These are phyloP conservation scores for Trametes versicolor DNA, from an alignment of 1,284 basidiomycete species.

Conservation along the genomic window DNA sequence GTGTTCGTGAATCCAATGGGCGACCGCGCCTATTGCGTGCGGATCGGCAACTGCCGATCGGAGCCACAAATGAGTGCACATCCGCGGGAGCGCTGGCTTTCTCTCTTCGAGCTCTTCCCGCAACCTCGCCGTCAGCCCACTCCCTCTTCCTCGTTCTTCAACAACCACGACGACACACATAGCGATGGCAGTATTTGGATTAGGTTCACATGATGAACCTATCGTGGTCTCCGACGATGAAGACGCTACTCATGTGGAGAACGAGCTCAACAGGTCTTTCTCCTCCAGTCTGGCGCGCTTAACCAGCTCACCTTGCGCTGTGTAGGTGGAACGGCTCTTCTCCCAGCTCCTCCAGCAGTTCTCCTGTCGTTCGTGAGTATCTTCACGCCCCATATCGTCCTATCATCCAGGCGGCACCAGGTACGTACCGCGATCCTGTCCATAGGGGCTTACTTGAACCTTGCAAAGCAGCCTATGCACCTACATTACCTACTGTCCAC, in stretches of 20 bases:
- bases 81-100: not conserved
- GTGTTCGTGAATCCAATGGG: too few species aligned
- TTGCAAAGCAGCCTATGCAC: not conserved
- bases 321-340: constrained; percentile 26
- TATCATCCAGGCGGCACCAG: not conserved
- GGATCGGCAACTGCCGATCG: constrained; percentile 1
- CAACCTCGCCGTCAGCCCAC: not conserved
- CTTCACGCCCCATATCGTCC: not conserved
- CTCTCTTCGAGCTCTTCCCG: not conserved
- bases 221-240: constrained; percentile 56
- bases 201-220: constrained; percentile 47
- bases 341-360: constrained; percentile 9
- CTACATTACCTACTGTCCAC: not conserved
- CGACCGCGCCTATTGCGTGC: not conserved
- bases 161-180: not conserved
- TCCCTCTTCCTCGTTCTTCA: too few species aligned
- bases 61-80: not conserved
- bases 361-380: not conserved
- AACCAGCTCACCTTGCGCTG: not conserved
- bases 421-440: not conserved
- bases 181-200: constrained; percentile 31
- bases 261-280: constrained; percentile 35
- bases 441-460: constrained; percentile 5
- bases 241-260: constrained; percentile 46
- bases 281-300: not conserved